Evolutionary conservation across 202 grass and related monocot species (phyloP).

Genomic region (Dendrocalamus latiflorus): DNA sequence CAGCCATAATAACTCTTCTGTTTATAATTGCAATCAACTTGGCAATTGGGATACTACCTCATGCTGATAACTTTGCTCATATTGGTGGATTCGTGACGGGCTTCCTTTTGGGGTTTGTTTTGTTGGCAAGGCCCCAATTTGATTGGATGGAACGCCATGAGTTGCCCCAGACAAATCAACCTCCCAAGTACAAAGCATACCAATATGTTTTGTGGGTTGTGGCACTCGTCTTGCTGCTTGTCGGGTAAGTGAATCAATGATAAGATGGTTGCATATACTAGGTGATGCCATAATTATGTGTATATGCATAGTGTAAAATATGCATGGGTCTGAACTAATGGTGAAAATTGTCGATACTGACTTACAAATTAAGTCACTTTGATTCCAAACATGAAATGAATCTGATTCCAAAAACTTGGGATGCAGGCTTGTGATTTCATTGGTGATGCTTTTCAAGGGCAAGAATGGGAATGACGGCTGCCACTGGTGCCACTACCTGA

Average conservation of each 20-base stretch:
- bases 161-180: constrained; percentile 70
- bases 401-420: not conserved
- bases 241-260: constrained; percentile 50
- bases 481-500: constrained; percentile 94
- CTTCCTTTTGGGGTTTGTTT: constrained; percentile 83
- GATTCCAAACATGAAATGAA: not conserved
- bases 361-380: not conserved
- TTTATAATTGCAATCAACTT: constrained; percentile 75
- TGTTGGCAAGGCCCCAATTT: constrained; percentile 81
- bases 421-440: constrained; percentile 55
- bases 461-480: constrained; percentile 86
- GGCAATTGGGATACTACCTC: constrained; percentile 74
- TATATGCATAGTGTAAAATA: not conserved
- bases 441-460: constrained; percentile 93
- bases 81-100: constrained; percentile 68
- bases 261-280: not conserved
- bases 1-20: constrained; percentile 70
- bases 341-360: not conserved
- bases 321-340: not conserved
- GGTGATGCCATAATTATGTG: not conserved
- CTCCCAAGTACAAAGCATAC: constrained; percentile 90
- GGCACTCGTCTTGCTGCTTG: constrained; percentile 59
- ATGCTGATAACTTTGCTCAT: constrained; percentile 71
- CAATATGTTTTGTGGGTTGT: constrained; percentile 85
- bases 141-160: constrained; percentile 82